Conservation (phyloP, 768 basidiomycete species). For the Tylopilus vinaceipallidus region DNA sequence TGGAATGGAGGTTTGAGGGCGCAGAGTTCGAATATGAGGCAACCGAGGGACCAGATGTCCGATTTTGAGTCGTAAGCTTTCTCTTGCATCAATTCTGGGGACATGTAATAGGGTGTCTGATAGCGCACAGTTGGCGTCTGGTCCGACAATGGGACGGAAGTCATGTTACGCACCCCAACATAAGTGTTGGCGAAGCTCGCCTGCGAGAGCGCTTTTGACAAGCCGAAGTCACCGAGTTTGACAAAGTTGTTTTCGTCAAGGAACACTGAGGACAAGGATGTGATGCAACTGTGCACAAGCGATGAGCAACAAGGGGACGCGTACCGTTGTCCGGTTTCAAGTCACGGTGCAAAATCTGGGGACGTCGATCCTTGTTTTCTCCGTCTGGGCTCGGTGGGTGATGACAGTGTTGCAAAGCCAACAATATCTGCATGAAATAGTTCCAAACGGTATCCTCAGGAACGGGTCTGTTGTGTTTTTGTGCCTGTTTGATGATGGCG, state of each 20-base stretch:
- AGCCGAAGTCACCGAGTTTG: slow-evolving; percentile 95
- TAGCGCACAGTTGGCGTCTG: slow-evolving; percentile 38
- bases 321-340: slow-evolving; percentile 96
- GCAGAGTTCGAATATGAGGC: slow-evolving; percentile 94
- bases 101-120: slow-evolving; percentile 99
- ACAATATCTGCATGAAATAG: slow-evolving; percentile 90
- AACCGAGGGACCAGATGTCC: slow-evolving; percentile 98
- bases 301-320: slow-evolving; percentile 20
- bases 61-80: slow-evolving; percentile 97
- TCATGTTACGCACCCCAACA: slow-evolving; percentile 71
- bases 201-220: slow-evolving; percentile 88
- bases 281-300: neutral
- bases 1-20: slow-evolving; percentile 92
- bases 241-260: slow-evolving; percentile 81
- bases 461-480: slow-evolving; percentile 66
- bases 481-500: slow-evolving; percentile 76
- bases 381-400: slow-evolving; percentile 52
- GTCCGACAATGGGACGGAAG: neutral
- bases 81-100: slow-evolving; percentile 96
- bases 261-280: slow-evolving; percentile 59
- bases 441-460: slow-evolving; percentile 95
- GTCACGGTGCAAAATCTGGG: slow-evolving; percentile 90
- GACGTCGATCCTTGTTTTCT: slow-evolving; percentile 53
- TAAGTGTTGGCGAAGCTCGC: slow-evolving; percentile 94
- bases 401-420: slow-evolving; percentile 91